Percentiles rank a stretch among this genome's conserved stretches.
phyloP scores from a whole-genome alignment of 2,329 filamentous ascomycete genomes.

The Sarocladium strictum region DNA sequence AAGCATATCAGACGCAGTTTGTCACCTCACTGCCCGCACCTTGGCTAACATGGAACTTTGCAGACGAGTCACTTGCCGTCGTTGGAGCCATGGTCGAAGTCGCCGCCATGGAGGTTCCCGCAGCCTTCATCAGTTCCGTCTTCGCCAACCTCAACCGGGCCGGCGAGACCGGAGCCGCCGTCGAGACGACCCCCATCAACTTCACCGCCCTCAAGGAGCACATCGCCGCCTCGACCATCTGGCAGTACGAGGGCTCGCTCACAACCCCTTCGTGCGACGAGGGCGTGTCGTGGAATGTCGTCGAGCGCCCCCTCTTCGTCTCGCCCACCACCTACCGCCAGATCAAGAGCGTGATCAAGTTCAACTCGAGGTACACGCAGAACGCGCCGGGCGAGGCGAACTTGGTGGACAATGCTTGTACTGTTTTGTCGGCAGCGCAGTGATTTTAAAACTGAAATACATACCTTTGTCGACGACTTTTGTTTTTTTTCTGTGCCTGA shows the following conservation, averaged over 20 bases:
- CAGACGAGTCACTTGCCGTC: slow-evolving; percentile 21
- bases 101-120: slow-evolving; percentile 13
- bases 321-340: slow-evolving; percentile 40
- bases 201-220: slow-evolving; percentile 30
- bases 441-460: no score
- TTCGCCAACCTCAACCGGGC: slow-evolving; percentile 31
- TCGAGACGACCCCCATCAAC: slow-evolving; percentile 29
- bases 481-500: no score
- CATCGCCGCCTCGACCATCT: slow-evolving; percentile 31
- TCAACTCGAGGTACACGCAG: slow-evolving; percentile 48
- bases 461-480: no score
- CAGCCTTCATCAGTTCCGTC: slow-evolving; percentile 25
- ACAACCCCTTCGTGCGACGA: slow-evolving; percentile 55
- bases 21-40: neutral
- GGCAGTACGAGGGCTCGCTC: slow-evolving; percentile 48
- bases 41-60: slow-evolving; percentile 2
- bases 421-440: neutral
- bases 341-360: slow-evolving; percentile 46
- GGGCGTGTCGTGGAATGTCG: slow-evolving; percentile 45
- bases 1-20: neutral
- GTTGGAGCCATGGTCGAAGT: slow-evolving; percentile 32
- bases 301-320: slow-evolving; percentile 38
- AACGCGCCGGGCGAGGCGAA: slow-evolving; percentile 38
- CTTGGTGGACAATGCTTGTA: slow-evolving; percentile 25
- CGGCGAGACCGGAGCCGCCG: slow-evolving; percentile 25